A percentile compares a stretch with the other conserved stretches of the same genome.
Conservation (phyloP, 2,329 filamentous ascomycete genomes). For the Scleromitrula shiraiana region DNA sequence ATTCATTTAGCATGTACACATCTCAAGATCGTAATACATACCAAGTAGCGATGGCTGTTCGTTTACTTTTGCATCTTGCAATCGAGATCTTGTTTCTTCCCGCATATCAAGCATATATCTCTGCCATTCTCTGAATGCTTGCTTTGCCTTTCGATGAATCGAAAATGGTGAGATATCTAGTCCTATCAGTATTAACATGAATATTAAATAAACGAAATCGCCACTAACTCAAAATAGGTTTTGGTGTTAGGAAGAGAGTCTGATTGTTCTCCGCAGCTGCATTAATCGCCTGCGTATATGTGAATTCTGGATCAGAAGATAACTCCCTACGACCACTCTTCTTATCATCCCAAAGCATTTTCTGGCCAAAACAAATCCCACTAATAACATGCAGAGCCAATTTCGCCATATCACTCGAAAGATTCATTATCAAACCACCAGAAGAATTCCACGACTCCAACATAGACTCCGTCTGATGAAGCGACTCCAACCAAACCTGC, state of each 20-base stretch:
- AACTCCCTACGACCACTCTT: not conserved
- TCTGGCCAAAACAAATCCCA: not conserved
- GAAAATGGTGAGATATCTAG: not conserved
- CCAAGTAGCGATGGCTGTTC: not conserved
- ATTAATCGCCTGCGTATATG: not conserved
- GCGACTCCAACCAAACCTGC: not conserved
- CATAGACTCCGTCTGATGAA: not conserved
- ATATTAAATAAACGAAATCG: not conserved
- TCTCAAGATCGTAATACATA: not conserved
- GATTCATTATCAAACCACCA: not conserved
- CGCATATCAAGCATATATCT: not conserved
- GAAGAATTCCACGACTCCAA: not conserved
- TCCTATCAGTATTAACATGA: not conserved
- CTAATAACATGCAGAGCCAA: not conserved
- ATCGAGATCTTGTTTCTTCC: not conserved
- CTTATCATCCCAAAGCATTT: not conserved
- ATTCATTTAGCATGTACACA: not conserved
- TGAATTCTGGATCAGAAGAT: not conserved
- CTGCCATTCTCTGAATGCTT: not conserved
- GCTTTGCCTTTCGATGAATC: not conserved
- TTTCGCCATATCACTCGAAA: not conserved
- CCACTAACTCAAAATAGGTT: not conserved
- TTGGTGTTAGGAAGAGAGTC: not conserved
- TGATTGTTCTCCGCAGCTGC: not conserved
- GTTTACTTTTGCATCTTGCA: not conserved